phyloP scores from a whole-genome alignment of 192 early-diverging fungal genomes.

The Podochytrium sp. region DNA sequence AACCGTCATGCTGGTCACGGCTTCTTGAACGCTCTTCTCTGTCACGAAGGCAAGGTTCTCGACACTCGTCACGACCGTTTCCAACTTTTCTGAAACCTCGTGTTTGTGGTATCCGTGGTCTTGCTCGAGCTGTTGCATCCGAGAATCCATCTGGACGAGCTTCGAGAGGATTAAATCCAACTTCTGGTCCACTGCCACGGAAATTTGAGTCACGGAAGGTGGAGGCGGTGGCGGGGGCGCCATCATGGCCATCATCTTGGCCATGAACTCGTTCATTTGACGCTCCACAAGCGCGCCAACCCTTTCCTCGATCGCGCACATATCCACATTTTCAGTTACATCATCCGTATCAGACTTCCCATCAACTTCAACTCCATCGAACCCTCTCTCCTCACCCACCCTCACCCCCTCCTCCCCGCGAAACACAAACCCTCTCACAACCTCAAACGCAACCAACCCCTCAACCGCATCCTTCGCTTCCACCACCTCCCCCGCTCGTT shows the following conservation, averaged over 20 bases:
- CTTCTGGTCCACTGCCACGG: not conserved
- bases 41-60: not conserved
- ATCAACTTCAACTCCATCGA: not conserved
- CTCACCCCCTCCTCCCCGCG: too few relatives aligned
- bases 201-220: not conserved
- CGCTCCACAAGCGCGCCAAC: not conserved
- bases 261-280: slow-evolving; percentile 5
- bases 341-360: not conserved
- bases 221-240: not conserved
- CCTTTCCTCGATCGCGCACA: not conserved
- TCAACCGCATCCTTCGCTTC: not conserved
- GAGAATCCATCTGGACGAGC: slow-evolving; percentile 10
- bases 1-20: not conserved
- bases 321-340: not conserved
- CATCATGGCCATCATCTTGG: not conserved
- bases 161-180: slow-evolving; percentile 26
- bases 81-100: not conserved
- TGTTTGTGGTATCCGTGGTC: not conserved
- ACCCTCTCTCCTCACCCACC: too few relatives aligned
- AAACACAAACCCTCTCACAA: not conserved
- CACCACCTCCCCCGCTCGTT: not conserved
- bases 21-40: not conserved
- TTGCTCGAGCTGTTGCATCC: not conserved
- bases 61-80: not conserved
- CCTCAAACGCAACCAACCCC: not conserved